Percentiles rank a stretch among this genome's conserved stretches.
Conservation (phyloP, 176 grass and related monocot species). For the Rhynchospora tenuis region DNA sequence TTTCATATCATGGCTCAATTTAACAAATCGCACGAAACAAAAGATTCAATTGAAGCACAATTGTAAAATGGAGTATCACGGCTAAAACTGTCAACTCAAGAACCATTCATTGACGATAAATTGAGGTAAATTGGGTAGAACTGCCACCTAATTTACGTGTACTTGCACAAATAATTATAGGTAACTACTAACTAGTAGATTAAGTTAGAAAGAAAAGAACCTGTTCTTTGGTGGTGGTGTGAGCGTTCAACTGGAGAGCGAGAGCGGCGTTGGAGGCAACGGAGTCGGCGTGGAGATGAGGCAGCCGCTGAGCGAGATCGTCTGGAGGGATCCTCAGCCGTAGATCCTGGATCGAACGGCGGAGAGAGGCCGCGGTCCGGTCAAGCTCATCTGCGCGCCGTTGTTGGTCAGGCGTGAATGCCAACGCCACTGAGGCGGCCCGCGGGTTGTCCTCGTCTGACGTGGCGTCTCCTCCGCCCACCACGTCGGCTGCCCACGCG, state of each 20-base stretch:
- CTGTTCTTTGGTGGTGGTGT: slow-evolving; percentile 79
- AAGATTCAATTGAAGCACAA: background rate
- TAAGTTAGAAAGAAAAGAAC: slow-evolving; percentile 1
- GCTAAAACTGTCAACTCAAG: background rate
- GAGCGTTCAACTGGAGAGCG: slow-evolving; percentile 72
- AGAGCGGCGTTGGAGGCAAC: slow-evolving; percentile 76
- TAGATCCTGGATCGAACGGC: slow-evolving; percentile 74
- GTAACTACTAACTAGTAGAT: too few species aligned
- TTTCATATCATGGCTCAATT: background rate
- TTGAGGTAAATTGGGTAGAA: background rate
- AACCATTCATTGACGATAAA: background rate
- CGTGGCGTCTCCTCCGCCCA: slow-evolving; percentile 44
- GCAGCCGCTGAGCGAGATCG: slow-evolving; percentile 70
- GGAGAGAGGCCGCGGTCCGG: slow-evolving; percentile 39
- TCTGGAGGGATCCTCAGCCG: slow-evolving; percentile 68
- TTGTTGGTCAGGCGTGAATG: slow-evolving; percentile 66
- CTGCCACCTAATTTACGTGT: background rate
- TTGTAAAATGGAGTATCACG: background rate
- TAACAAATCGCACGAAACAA: background rate
- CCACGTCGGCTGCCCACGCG: slow-evolving; percentile 87
- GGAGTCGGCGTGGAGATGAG: slow-evolving; percentile 87
- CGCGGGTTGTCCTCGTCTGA: slow-evolving; percentile 41
- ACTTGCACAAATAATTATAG: background rate
- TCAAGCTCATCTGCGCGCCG: slow-evolving; percentile 62
- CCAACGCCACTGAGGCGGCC: slow-evolving; percentile 27